Evolutionary conservation across 768 basidiomycete species (phyloP), one percentile per base, ranked within the genome.

Genomic region (Lactifluus piperatus): DNA sequence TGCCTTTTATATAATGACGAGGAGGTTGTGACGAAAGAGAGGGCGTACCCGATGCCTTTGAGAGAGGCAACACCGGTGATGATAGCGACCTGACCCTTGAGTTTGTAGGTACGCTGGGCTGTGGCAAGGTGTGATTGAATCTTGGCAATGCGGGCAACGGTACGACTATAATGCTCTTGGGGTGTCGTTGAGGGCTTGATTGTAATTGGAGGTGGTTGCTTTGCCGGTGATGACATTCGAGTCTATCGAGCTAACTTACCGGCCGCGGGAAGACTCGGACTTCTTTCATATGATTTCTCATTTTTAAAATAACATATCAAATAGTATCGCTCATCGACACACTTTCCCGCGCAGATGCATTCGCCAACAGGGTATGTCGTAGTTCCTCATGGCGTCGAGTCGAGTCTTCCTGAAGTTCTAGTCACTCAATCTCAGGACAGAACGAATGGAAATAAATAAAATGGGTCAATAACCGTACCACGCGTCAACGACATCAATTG

Each of bases 61-160:
- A 87, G 68, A 20, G 91, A 93, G 30, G 88, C 87, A 30, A 86
- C 91, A 18, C 94, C 94, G 0, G 94, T 95, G 65, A 95, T 80
- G 56, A 95, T 78, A 66, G 86, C 90, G 26, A 94, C 89, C 71
- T 92, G 94, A 62, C 78, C 83, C 68, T 77, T 78, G 63, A 94
- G 77, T 65, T 83, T 78, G 20, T 72, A 74, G 29, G 76, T 72
- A 43, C 84, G 78, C 30, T 83, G 76, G 22, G 81, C 66, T 27
- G 70, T 74, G 44, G 76, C 69, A 37, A 93, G 76, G 59, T 92
- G 91, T 0, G 79, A 75, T 69, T 85, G 83, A 55, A 93, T 82
- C 65, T 79, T 79, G 52, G 81, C 71, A 24, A 93, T 76, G 22
- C 91, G 82, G 6, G 81, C 76, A n/a, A 79, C 69, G 14, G 90